Evolutionary conservation across 305 asterid species (phyloP).

Genomic region (Fraxinus floribunda): DNA sequence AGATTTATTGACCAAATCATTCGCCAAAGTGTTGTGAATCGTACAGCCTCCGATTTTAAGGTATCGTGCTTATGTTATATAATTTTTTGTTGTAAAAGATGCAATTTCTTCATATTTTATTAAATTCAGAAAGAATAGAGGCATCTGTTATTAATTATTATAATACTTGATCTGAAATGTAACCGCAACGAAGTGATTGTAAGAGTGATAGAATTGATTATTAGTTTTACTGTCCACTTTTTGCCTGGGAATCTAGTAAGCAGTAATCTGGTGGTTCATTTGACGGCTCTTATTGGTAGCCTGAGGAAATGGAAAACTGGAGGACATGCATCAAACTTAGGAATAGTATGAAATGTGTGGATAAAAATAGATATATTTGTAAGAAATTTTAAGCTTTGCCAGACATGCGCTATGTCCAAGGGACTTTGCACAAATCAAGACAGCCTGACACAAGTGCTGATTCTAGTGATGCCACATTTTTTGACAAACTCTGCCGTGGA

Average conservation of each 20-base stretch:
- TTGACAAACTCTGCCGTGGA: not conserved
- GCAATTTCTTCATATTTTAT: not conserved
- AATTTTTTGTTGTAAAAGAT: not conserved
- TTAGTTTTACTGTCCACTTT: not conserved
- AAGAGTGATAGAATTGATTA: not conserved
- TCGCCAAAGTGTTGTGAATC: conserved; percentile 31
- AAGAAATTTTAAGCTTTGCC: not conserved
- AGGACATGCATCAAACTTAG: not conserved
- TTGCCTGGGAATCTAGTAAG: not conserved
- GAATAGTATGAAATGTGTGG: not conserved
- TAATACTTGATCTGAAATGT: not conserved
- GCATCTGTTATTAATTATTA: not conserved
- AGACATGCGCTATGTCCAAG: not conserved
- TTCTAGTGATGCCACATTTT: not conserved
- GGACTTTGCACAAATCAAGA: not conserved
- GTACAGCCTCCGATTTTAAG: conserved; percentile 33
- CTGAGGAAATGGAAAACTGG: not conserved
- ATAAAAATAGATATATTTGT: not conserved
- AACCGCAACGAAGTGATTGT: not conserved
- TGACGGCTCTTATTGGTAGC: not conserved
- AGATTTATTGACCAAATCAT: conserved; percentile 25
- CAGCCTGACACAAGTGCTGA: not conserved
- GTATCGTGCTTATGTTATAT: conserved; percentile 10
- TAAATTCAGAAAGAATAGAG: not conserved
- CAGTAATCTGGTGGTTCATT: not conserved